Evolutionary conservation across 352 stramenopile species (phyloP).

Genomic region (Elongisporangium undulatum): DNA sequence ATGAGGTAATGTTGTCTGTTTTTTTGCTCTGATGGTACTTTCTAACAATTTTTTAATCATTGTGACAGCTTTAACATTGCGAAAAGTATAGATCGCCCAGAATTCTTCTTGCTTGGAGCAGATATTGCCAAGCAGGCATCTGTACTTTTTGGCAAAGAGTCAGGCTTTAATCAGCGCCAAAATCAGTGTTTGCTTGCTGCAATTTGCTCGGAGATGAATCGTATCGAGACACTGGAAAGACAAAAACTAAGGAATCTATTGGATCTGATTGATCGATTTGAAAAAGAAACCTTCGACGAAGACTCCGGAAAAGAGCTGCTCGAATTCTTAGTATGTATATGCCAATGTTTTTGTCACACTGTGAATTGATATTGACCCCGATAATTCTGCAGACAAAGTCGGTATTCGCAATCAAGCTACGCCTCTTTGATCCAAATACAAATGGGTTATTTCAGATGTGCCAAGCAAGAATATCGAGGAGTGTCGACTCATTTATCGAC

Average conservation of each 20-base stretch:
- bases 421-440: conserved; percentile 53
- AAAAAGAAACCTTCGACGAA: conserved; percentile 5
- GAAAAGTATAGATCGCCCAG: conserved; percentile 41
- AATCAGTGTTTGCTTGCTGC: conserved; percentile 53
- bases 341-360: neutral
- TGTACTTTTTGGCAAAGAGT: conserved; percentile 33
- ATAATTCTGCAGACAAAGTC: conserved; percentile 30
- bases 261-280: conserved; percentile 34
- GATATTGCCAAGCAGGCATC: conserved; percentile 44
- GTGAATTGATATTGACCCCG: neutral
- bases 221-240: conserved; percentile 42
- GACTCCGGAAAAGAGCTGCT: neutral
- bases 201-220: conserved; percentile 47
- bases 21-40: neutral
- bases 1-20: conserved; percentile 42
- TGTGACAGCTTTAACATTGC: conserved; percentile 61
- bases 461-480: conserved; percentile 25
- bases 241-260: conserved; percentile 29
- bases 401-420: conserved; percentile 48
- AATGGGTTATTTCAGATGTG: conserved; percentile 49
- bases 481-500: conserved; percentile 33
- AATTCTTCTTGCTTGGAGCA: conserved; percentile 53
- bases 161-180: conserved; percentile 24
- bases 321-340: conserved; percentile 13
- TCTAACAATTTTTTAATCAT: conserved; percentile 2